These are phyloP conservation scores for Colletotrichum brevisporum DNA, from an alignment of 2,329 filamentous ascomycete species.

Conservation along the genomic window DNA sequence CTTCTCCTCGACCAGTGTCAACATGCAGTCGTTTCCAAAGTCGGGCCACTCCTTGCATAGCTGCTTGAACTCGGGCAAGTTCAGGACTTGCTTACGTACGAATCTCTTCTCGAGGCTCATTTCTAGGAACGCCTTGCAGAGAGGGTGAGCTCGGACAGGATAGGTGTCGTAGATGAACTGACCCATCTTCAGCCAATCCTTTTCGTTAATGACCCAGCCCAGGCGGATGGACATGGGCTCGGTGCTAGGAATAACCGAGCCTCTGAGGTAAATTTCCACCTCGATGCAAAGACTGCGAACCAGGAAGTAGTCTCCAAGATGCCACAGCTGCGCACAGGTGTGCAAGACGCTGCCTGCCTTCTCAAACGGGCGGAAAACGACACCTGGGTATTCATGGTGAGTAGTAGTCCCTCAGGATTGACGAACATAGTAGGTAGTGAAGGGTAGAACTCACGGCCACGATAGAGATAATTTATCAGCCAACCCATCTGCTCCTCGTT, in stretches of 20 bases:
- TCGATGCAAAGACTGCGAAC: neutral
- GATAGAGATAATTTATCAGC: constrained; percentile 23
- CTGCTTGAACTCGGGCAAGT: constrained; percentile 5
- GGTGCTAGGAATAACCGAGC: neutral
- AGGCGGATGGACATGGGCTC: fast-evolving
- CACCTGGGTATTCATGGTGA: neutral
- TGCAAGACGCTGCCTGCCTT: neutral
- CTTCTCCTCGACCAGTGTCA: neutral
- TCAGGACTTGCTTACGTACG: neutral
- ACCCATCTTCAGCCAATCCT: neutral
- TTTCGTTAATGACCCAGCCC: neutral
- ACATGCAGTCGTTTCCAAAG: constrained; percentile 26
- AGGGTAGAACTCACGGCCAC: constrained; percentile 3
- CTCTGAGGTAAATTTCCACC: neutral
- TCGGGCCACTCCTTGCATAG: neutral
- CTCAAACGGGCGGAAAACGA: neutral
- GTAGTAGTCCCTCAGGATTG: neutral
- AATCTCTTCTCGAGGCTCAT: constrained; percentile 8
- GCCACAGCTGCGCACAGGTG: constrained; percentile 5
- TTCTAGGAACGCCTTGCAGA: neutral
- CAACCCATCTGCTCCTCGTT: constrained; percentile 16
- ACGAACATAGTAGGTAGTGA: neutral
- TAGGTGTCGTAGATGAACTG: constrained; percentile 2
- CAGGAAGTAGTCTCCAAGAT: constrained; percentile 20
- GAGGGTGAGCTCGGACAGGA: neutral